Conservation (phyloP, 441 rosid species). For the Croton laevigatus region DNA sequence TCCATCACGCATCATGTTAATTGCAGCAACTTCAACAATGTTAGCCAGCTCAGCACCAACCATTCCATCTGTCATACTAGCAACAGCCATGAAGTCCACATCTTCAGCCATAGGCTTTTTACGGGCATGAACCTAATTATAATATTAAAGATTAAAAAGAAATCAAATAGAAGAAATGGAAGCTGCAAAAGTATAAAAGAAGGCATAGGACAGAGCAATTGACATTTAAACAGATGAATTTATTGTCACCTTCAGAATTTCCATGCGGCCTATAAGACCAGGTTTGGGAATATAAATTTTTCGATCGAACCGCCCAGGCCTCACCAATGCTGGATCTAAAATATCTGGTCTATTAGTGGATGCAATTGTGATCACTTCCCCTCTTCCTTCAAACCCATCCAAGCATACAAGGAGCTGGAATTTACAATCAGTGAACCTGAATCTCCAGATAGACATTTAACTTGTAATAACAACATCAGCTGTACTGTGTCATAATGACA, state of each 20-base stretch:
- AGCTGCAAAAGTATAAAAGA: not conserved
- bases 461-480: constrained; percentile 6
- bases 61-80: constrained; percentile 93
- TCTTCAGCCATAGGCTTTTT: constrained; percentile 95
- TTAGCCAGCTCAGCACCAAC: constrained; percentile 99
- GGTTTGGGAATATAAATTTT: constrained; percentile 86
- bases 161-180: constrained; percentile 5
- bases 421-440: constrained; percentile 23
- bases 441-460: constrained; percentile 7
- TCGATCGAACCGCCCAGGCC: constrained; percentile 91
- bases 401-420: constrained; percentile 84
- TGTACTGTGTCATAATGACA: not conserved
- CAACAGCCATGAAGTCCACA: constrained; percentile 91
- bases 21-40: constrained; percentile 89
- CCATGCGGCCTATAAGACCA: constrained; percentile 86
- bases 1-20: constrained; percentile 92
- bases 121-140: constrained; percentile 80
- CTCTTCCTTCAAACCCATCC: constrained; percentile 98
- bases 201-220: constrained; percentile 6
- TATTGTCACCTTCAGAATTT: constrained; percentile 72
- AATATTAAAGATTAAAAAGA: not conserved
- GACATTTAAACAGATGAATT: not conserved
- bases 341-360: constrained; percentile 96
- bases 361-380: constrained; percentile 92
- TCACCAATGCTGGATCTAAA: constrained; percentile 91